Evolutionary conservation across 2,329 filamentous ascomycete species (phyloP).

Genomic region (Sarocladiaceae sp.): DNA sequence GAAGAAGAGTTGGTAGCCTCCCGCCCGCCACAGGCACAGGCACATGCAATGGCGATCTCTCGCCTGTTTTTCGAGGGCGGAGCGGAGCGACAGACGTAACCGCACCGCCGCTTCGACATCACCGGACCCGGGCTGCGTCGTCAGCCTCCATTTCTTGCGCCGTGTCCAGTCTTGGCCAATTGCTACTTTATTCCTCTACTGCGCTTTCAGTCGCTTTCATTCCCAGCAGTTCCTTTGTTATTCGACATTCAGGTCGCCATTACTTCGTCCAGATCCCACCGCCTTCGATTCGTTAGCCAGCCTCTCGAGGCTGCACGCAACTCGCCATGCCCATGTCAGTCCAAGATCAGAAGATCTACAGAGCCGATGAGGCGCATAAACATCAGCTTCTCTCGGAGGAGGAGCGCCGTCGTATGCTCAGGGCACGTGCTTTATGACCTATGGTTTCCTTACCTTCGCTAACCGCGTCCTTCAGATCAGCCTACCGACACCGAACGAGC

Average conservation of each 20-base stretch:
- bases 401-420: constrained; percentile 32
- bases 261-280: background rate
- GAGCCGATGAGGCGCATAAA: constrained; percentile 31
- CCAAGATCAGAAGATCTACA: constrained; percentile 33
- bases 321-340: constrained; percentile 28
- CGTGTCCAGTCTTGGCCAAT: background rate
- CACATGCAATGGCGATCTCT: constrained; percentile 1
- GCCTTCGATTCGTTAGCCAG: constrained; percentile 17
- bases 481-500: constrained; percentile 30
- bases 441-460: constrained; percentile 10
- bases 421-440: constrained; percentile 21
- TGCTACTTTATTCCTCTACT: background rate
- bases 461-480: constrained; percentile 26
- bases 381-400: constrained; percentile 30
- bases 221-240: background rate
- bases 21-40: background rate
- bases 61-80: constrained; percentile 6
- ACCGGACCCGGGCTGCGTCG: background rate
- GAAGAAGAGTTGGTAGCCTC: no score
- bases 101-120: constrained; percentile 3
- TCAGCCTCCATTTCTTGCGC: constrained; percentile 1
- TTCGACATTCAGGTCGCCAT: background rate
- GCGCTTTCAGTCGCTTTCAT: background rate
- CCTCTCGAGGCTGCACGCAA: constrained; percentile 22
- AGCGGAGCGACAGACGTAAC: background rate